phyloP scores from a whole-genome alignment of 768 basidiomycete species.

The Lyophyllum shimeji region DNA sequence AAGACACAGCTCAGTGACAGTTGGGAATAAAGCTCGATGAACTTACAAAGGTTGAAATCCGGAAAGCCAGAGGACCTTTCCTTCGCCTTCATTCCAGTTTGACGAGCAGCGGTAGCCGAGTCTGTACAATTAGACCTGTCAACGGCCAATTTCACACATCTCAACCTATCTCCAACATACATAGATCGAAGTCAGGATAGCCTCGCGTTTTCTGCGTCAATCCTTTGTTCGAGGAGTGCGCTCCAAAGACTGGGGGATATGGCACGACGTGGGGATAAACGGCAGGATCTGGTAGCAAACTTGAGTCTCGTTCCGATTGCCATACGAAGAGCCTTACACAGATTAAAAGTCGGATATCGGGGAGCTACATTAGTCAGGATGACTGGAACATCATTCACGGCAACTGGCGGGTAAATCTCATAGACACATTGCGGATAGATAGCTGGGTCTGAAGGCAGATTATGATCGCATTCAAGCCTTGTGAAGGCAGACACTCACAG shows the following conservation, averaged over 20 bases:
- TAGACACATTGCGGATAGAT: conserved; percentile 39
- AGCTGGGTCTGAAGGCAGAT: conserved; percentile 11
- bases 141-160: not conserved
- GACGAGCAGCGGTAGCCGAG: not conserved
- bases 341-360: conserved; percentile 16
- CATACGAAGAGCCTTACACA: conserved; percentile 11
- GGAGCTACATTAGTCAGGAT: not conserved
- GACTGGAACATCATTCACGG: not conserved
- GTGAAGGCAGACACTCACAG: conserved; percentile 23
- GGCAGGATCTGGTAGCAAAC: conserved; percentile 14
- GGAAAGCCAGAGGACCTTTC: conserved; percentile 15
- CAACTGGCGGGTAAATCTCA: conserved; percentile 32
- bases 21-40: not conserved
- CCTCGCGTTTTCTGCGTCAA: not conserved
- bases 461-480: not conserved
- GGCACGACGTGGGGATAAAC: conserved; percentile 10
- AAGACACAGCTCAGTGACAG: not conserved
- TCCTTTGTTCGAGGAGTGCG: not conserved
- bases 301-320: not conserved
- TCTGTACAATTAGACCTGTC: too few relatives aligned
- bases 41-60: conserved; percentile 33
- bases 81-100: not conserved
- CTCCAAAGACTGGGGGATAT: not conserved
- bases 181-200: conserved; percentile 27
- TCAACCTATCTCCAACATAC: conserved; percentile 6